Base-by-base conservation (phyloP, 305 asterid genomes). In the Solanum chacoense region DNA sequence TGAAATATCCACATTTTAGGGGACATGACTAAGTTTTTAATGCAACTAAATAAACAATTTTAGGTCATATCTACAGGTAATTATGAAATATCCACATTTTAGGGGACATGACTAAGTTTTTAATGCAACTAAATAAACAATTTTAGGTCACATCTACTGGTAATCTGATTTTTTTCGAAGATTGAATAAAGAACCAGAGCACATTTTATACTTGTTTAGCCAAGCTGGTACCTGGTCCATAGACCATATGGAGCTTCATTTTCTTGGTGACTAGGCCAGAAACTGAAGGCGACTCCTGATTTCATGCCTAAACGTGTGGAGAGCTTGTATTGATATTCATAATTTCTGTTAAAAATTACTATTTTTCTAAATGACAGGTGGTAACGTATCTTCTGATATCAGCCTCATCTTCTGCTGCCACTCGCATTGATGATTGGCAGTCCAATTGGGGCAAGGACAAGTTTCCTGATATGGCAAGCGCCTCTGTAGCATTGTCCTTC, bases 331-430 rank as follows among this genome's bases (percentile, higher is more conserved):
- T 50, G 31, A 45, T 81, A 50, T 6, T 83, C 20, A 1, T 29
- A 50, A 3, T 6, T 83, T 50, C 12, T 50, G 7, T 20, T 50
- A 1, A 28, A 18, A 10, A 50, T 18, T 83, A 14, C 8, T 45
- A 14, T 77, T 71, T 50, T 73, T 90, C 84, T 88, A 89, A 81
- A 85, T 76, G 79, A 86, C 98, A 96, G 99, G 87, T 94, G 85
- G 92, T 97, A 24, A 91, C 99, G 16, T 97, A 97, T 93, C 97
- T 97, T 90, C 95, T 97, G 87, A 92, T 97, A 90, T 97, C 99
- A 1, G 97, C 99, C 29, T 95, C 99, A 85, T 97, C 99, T 67
- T 95, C 99, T 7, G 95, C 98, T 38, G 87, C 95, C 32, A 94
- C 95, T 31, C 94, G 98, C 73, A 89, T 96, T 8, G 95, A 94